phyloP scores from a whole-genome alignment of 768 basidiomycete genomes.

The Leccinellum luteum region DNA sequence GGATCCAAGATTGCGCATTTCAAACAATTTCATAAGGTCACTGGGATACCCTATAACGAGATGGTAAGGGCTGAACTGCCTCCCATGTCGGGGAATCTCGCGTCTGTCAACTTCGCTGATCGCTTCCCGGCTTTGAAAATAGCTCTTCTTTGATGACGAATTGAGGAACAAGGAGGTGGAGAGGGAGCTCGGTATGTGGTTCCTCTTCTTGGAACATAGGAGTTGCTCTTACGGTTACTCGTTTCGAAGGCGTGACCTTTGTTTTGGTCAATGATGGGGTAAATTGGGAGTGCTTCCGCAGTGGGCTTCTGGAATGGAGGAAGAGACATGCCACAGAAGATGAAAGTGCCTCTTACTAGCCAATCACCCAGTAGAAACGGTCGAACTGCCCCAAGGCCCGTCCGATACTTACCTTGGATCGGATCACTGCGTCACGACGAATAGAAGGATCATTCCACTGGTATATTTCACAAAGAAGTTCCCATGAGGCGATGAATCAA shows the following conservation, averaged over 20 bases:
- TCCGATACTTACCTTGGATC: neutral
- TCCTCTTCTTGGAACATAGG: neutral
- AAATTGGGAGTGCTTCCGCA: constrained; percentile 57
- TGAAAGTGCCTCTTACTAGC: constrained; percentile 8
- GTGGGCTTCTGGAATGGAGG: constrained; percentile 74
- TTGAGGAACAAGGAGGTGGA: constrained; percentile 49
- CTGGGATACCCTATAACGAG: constrained; percentile 73
- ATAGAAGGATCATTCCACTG: neutral
- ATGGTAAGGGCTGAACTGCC: constrained; percentile 50
- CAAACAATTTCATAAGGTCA: constrained; percentile 65
- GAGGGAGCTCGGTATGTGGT: constrained; percentile 44
- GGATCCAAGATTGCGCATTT: constrained; percentile 85
- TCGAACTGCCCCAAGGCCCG: neutral
- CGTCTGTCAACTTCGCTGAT: neutral
- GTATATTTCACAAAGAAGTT: constrained; percentile 6
- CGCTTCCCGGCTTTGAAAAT: neutral
- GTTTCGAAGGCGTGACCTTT: constrained; percentile 71
- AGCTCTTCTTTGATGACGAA: constrained; percentile 78
- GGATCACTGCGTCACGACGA: neutral
- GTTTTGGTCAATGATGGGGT: constrained; percentile 65
- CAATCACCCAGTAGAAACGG: neutral
- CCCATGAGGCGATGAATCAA: neutral
- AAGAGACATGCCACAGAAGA: constrained; percentile 35
- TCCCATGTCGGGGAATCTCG: neutral
- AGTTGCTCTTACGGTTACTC: neutral